These are phyloP conservation scores for Fomes fomentarius DNA, from an alignment of 1,284 basidiomycete genomes.

Conservation along the genomic window DNA sequence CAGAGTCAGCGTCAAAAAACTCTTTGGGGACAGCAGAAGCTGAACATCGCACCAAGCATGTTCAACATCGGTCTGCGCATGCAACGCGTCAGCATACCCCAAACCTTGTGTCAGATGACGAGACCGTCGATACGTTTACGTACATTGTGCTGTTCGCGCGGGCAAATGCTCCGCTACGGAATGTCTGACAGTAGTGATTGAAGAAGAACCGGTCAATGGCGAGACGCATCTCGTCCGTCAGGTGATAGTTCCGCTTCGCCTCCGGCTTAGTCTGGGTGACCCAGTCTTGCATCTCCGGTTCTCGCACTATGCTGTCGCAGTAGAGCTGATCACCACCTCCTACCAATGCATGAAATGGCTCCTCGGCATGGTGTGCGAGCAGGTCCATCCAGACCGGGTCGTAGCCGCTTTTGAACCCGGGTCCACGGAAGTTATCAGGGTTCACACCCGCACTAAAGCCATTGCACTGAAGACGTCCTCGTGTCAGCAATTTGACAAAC, in stretches of 20 bases:
- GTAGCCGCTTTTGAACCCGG: conserved; percentile 77
- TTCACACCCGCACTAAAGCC: conserved; percentile 83
- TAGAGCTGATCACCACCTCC: conserved; percentile 89
- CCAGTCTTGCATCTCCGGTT: conserved; percentile 86
- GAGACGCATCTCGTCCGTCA: conserved; percentile 75
- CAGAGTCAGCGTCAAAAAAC: conserved; percentile 9
- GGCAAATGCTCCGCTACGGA: conserved; percentile 90
- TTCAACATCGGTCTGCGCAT: conserved; percentile 41
- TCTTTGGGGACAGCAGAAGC: no score
- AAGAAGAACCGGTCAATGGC: conserved; percentile 91
- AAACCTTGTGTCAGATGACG: no score
- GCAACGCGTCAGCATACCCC: not conserved
- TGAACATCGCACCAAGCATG: conserved; percentile 41
- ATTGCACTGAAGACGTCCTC: conserved; percentile 60
- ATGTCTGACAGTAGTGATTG: conserved; percentile 89
- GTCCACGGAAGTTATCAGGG: conserved; percentile 76
- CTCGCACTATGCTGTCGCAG: conserved; percentile 72
- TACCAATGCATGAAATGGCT: conserved; percentile 85
- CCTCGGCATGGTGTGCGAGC: conserved; percentile 75
- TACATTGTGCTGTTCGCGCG: conserved; percentile 93
- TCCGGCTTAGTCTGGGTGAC: conserved; percentile 67
- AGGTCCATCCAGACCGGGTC: conserved; percentile 95
- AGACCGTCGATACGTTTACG: conserved; percentile 53
- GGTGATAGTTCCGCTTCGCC: conserved; percentile 61
- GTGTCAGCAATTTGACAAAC: not conserved